Base-by-base conservation (phyloP, 2,329 filamentous ascomycete genomes). In the Colletotrichum tofieldiae region DNA sequence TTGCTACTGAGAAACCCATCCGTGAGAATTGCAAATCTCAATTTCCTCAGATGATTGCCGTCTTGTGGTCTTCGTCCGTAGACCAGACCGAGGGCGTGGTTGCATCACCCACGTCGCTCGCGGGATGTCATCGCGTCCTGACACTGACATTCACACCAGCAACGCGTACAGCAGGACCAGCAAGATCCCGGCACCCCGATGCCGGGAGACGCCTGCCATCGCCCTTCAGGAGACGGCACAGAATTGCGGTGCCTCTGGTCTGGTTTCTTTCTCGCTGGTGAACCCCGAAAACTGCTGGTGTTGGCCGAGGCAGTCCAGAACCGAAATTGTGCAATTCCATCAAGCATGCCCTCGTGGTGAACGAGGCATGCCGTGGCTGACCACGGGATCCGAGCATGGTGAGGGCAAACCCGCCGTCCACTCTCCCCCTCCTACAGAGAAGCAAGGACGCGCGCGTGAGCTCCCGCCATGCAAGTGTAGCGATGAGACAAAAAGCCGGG, bases 51-150 rank as follows among this genome's bases (percentile, higher is more conserved):
- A 56, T 45, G 1, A 52, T 23, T 26, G 43, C 35, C 16, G 60
- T 14, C 29, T 8, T 5, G 9, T 18, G 2, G 18, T 12, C 16
- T 49, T 26, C 49, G 8, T 18, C 49, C 49, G 12, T 14, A 26
- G 12, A 14, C n/a, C 47, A 26, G 23, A 23, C 47, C 23, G 23
- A 51, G 23, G 23, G 23, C 7, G 23, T 23, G 23, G 23, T 29
- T 18, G 14, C 49, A 29, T 26, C 49, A 14, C 49, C 23, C 9
- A 37, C 29, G 29, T 23, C 1, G 4, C 26, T 6, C 26, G 16
- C 65, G 65, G 54, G 9, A 66, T 66, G 64, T 66, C 64, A 66
- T 43, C 23, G 43, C 43, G 52, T 39, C 49, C 8, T n/a, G 29
- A 26, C 39, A 20, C 54, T 51, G 54, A 58, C 52, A 65, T 18